Conservation (phyloP, 1,284 basidiomycete species). For the Ganoderma meredithae region DNA sequence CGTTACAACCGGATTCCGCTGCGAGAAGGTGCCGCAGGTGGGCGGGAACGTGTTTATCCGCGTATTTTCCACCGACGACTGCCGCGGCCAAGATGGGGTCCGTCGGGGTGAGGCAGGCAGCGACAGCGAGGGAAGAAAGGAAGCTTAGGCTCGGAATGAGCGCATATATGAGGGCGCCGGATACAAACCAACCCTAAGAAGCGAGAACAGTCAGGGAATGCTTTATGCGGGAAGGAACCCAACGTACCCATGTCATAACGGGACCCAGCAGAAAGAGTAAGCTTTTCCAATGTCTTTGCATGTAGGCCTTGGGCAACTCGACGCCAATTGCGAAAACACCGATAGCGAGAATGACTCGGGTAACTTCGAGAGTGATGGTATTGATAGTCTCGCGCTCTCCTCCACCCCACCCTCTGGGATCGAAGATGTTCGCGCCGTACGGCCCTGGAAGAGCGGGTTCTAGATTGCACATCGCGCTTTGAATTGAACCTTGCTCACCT, state of each 20-base stretch:
- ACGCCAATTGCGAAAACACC: slow-evolving; percentile 99
- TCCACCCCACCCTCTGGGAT: slow-evolving; percentile 85
- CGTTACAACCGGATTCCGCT: slow-evolving; percentile 94
- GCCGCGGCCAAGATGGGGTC: slow-evolving; percentile 93
- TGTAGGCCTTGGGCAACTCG: slow-evolving; percentile 93
- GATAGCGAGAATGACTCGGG: slow-evolving; percentile 95
- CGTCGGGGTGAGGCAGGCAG: slow-evolving; percentile 95
- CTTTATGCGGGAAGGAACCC: neutral
- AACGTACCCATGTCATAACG: slow-evolving; percentile 86
- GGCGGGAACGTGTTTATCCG: slow-evolving; percentile 97
- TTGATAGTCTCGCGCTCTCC: slow-evolving; percentile 62
- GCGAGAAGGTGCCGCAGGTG: slow-evolving; percentile 92
- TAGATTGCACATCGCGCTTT: neutral
- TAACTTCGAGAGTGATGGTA: slow-evolving; percentile 88
- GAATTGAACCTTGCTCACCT: slow-evolving; percentile 48
- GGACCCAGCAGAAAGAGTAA: slow-evolving; percentile 88
- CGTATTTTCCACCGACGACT: slow-evolving; percentile 97
- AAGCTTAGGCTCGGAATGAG: slow-evolving; percentile 89
- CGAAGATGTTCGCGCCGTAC: slow-evolving; percentile 85
- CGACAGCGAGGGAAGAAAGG: slow-evolving; percentile 87
- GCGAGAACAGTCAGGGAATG: slow-evolving; percentile 9
- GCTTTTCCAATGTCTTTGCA: slow-evolving; percentile 90
- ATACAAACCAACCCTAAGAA: slow-evolving; percentile 88
- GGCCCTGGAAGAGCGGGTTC: slow-evolving; percentile 62
- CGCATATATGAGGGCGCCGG: slow-evolving; percentile 88